phyloP scores from a whole-genome alignment of 352 stramenopile genomes.

The Phytopythium litorale region DNA sequence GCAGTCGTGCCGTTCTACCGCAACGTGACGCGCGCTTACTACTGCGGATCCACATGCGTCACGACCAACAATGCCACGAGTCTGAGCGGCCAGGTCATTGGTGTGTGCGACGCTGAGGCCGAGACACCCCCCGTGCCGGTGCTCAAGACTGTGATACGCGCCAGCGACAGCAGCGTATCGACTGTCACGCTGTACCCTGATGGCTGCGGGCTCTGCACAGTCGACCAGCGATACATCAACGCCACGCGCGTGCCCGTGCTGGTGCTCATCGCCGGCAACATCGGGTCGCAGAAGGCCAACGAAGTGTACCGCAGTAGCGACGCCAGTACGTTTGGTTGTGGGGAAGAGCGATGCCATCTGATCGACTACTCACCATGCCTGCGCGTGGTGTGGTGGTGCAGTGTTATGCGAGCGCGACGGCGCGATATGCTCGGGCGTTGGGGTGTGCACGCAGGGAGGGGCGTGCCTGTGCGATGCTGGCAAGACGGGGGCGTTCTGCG shows the following conservation, averaged over 20 bases:
- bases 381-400: constrained; percentile 11
- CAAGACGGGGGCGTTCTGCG: constrained; percentile 57
- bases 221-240: constrained; percentile 48
- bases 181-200: constrained; percentile 70
- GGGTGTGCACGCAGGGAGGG: constrained; percentile 62
- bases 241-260: constrained; percentile 51
- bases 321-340: constrained; percentile 39
- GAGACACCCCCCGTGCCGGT: constrained; percentile 30
- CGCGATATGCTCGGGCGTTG: constrained; percentile 58
- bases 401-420: constrained; percentile 75
- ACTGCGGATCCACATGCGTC: constrained; percentile 47
- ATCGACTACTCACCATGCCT: background rate
- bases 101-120: constrained; percentile 40
- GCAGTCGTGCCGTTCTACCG: constrained; percentile 50
- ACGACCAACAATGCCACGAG: constrained; percentile 42
- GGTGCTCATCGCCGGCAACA: constrained; percentile 63
- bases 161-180: constrained; percentile 29
- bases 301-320: constrained; percentile 67
- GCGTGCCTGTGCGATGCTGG: constrained; percentile 57
- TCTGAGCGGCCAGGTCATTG: constrained; percentile 55
- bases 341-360: no score
- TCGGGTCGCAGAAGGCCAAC: constrained; percentile 68
- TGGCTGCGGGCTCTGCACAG: constrained; percentile 58
- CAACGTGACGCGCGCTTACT: constrained; percentile 43
- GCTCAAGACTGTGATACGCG: constrained; percentile 33